Evolutionary conservation across 306 rosid genomes (phyloP).

Genomic region (Rubus parviflorus): DNA sequence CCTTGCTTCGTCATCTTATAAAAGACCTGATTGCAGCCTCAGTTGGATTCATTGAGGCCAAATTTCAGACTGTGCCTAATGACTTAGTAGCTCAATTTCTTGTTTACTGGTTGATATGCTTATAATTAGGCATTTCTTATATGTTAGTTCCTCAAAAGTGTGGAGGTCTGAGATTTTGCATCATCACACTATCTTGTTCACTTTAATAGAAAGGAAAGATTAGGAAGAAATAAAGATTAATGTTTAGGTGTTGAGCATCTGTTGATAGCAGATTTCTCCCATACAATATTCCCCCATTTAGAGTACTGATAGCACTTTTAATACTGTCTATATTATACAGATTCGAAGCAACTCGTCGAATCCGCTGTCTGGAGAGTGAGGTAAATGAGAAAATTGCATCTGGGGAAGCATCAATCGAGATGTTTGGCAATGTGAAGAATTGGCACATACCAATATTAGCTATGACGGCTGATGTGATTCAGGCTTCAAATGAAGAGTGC

Average conservation of each 20-base stretch:
- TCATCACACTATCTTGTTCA: background rate
- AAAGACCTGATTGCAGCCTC: constrained; percentile 16
- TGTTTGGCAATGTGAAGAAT: constrained; percentile 47
- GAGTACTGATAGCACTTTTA: constrained; percentile 2
- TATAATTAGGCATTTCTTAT: background rate
- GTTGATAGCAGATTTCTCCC: background rate
- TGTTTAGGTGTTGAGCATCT: background rate
- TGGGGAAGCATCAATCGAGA: constrained; percentile 57
- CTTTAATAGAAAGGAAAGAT: background rate
- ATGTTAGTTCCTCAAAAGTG: background rate
- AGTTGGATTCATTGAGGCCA: background rate
- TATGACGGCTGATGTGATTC: constrained; percentile 93
- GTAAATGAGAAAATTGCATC: constrained; percentile 55
- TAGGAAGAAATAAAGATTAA: background rate
- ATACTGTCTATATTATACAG: constrained; percentile 44
- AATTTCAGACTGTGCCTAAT: background rate
- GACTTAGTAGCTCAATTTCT: background rate
- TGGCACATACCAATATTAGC: constrained; percentile 94
- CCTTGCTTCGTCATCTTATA: background rate
- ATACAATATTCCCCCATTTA: background rate
- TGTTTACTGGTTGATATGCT: background rate
- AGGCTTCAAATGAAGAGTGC: constrained; percentile 76
- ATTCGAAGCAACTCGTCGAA: constrained; percentile 71
- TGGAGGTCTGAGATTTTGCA: background rate
- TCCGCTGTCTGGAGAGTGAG: constrained; percentile 58